These are phyloP conservation scores for Sarocladiaceae sp. DNA, from an alignment of 2,329 filamentous ascomycete genomes.

Conservation along the genomic window DNA sequence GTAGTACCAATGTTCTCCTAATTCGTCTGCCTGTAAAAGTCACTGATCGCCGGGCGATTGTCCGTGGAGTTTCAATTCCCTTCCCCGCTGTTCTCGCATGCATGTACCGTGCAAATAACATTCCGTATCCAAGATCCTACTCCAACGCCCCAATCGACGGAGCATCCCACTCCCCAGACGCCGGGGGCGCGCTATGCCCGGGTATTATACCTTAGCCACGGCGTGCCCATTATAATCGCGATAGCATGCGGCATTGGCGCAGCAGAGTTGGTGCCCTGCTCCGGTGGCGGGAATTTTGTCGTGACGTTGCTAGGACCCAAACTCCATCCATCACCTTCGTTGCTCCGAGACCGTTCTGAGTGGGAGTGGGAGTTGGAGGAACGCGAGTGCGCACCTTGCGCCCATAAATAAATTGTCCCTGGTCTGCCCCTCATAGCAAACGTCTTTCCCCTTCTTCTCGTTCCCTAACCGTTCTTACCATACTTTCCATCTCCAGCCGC, in stretches of 20 bases:
- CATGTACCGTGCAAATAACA: not conserved
- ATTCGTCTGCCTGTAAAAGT: too few relatives aligned
- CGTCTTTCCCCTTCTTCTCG: not conserved
- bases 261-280: not conserved
- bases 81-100: not conserved
- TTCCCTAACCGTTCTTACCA: not conserved
- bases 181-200: constrained; percentile 7
- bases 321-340: not conserved
- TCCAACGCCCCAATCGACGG: not conserved
- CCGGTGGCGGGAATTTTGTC: not conserved
- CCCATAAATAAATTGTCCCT: constrained; percentile 3
- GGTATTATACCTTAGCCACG: constrained; percentile 8
- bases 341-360: not conserved
- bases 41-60: too few relatives aligned
- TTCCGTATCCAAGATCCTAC: not conserved
- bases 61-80: too few relatives aligned
- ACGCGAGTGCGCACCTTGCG: not conserved
- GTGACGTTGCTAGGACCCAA: not conserved
- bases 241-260: not conserved
- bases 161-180: constrained; percentile 1
- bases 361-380: not conserved
- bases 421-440: not conserved
- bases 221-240: not conserved
- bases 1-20: too few relatives aligned
- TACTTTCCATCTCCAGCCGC: not conserved